Conservation (phyloP, 192 early-diverging fungal genomes). For the Podila epicladia region DNA sequence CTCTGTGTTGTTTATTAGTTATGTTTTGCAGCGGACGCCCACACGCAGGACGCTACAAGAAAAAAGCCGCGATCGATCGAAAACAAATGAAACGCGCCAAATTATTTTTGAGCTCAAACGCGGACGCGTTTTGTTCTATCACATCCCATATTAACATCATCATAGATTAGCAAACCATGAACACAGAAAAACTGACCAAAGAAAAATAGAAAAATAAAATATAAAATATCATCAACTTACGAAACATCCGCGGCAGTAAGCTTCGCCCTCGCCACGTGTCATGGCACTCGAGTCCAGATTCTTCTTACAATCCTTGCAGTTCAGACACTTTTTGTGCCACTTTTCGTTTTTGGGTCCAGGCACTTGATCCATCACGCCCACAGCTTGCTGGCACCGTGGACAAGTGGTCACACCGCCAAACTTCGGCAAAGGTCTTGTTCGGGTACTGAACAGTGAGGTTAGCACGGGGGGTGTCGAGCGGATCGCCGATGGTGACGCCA, state of each 20-base stretch:
- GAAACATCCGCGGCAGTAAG: conserved; percentile 57
- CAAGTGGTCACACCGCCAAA: conserved; percentile 59
- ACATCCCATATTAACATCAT: background rate
- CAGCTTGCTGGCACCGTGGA: conserved; percentile 54
- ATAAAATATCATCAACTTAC: conserved; percentile 44
- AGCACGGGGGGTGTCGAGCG: conserved; percentile 18
- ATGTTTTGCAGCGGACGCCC: no score
- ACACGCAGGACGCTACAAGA: background rate
- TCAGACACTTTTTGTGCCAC: conserved; percentile 66
- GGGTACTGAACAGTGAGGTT: conserved; percentile 46
- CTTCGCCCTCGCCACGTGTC: conserved; percentile 39
- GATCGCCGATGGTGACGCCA: conserved; percentile 19
- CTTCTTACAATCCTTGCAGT: conserved; percentile 59
- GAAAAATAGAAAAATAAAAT: background rate
- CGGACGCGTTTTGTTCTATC: conserved; percentile 1
- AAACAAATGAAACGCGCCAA: background rate
- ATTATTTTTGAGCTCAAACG: background rate
- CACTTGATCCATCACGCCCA: conserved; percentile 60
- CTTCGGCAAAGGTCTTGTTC: conserved; percentile 53
- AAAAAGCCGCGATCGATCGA: background rate
- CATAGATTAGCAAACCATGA: background rate
- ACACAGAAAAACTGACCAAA: background rate
- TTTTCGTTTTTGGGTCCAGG: conserved; percentile 58
- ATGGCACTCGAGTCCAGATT: conserved; percentile 59
- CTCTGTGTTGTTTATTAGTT: no score